Evolutionary conservation across 371 early-diverging fungal genomes (phyloP), one percentile per base, ranked within the genome.

Genomic region (Rhizopus stolonifer): DNA sequence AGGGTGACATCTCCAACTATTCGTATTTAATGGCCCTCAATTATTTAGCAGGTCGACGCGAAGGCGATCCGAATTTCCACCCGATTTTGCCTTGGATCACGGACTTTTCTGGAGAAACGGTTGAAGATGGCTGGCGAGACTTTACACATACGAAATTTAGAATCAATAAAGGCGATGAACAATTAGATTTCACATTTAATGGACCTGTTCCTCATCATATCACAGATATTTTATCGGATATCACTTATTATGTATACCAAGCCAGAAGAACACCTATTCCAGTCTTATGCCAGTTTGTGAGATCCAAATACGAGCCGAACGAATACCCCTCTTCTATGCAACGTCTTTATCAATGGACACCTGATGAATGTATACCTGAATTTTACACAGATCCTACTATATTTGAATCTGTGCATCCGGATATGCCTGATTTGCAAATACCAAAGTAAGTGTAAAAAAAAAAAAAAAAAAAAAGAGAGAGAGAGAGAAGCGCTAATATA

Each of bases 11-110:
- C 29, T 86, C 88, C 23, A 93, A 92, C 54, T 93, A 78, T 57
- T 83, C 86, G 9, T 93, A 93, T 64, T 53, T 93, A 32, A 89
- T 93, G 89, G 79, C 82, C 11, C 69, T 93, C 21, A 93, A 93
- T 47, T 81, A 85, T 46, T 67, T 89, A 2, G 87, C 91, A 11
- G 90, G 87, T 2, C 78, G 87, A 13, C 72, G 84, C 19, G 74
- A 70, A 54, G 85, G 86, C 4, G 85, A 85, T 45, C 86, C 86
- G 5, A 84, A 84, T 48, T 83, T 85, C 26, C 85, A 88, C 56
- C 85, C 86, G 0, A 84, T 88, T n/a, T 64, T 88, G 32, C 88
- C 88, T 7, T 88, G 88, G 88, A 70, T 86, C 11, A 84, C 83
- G 2, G 86, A 86, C 58, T 88, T 88, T 44, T 78, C 78, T 11